These are phyloP conservation scores for Helichrysum umbraculigerum DNA, from an alignment of 129 eudicot genomes.

Conservation along the genomic window DNA sequence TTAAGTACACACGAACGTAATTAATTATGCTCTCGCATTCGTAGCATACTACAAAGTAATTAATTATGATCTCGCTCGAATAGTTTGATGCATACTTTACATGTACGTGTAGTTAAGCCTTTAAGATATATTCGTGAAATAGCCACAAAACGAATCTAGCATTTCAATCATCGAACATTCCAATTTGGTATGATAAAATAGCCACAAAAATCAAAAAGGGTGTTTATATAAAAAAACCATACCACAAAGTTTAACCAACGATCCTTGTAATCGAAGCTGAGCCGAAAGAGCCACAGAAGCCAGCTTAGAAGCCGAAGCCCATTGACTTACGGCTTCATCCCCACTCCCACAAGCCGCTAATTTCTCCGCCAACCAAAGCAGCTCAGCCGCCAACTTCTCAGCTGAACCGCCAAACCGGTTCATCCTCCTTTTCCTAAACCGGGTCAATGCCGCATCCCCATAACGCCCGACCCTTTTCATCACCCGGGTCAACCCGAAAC, in stretches of 20 bases:
- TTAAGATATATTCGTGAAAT: too few species aligned
- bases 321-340: conserved; percentile 65
- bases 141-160: background rate
- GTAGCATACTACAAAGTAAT: too few species aligned
- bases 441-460: conserved; percentile 45
- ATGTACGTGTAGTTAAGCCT: too few species aligned
- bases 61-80: too few species aligned
- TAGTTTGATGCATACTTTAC: too few species aligned
- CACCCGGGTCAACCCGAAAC: conserved; percentile 34
- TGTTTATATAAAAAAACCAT: background rate
- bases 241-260: conserved; percentile 77
- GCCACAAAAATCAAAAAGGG: background rate
- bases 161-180: conserved; percentile 4
- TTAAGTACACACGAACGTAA: too few species aligned
- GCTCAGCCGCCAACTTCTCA: conserved; percentile 80
- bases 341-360: conserved; percentile 61
- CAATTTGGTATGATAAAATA: background rate
- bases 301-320: conserved; percentile 77
- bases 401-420: conserved; percentile 45
- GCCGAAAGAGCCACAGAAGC: conserved; percentile 62
- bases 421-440: conserved; percentile 33
- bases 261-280: conserved; percentile 70
- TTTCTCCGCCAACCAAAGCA: conserved; percentile 80
- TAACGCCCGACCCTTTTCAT: conserved; percentile 29
- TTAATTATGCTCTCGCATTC: too few species aligned